Evolutionary conservation across 129 eudicot species (phyloP).

Genomic region (Artemisia tridentata): DNA sequence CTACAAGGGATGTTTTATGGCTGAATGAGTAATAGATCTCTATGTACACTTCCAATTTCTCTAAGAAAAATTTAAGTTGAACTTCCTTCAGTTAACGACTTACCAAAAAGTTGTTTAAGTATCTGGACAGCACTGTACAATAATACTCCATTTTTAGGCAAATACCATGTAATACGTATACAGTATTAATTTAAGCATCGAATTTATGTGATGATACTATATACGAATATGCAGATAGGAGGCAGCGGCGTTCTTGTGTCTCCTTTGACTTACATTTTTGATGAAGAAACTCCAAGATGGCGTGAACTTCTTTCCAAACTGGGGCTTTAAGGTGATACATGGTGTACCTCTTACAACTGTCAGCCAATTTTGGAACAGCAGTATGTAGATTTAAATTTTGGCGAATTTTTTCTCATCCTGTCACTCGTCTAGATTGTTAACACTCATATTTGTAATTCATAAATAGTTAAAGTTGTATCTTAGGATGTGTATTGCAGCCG

Average conservation of each 20-base stretch:
- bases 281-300: constrained; percentile 97
- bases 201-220: constrained; percentile 10
- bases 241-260: constrained; percentile 93
- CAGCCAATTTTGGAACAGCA: constrained; percentile 18
- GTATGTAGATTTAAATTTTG: constrained; percentile 19
- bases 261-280: constrained; percentile 88
- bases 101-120: background rate
- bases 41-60: background rate
- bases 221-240: constrained; percentile 60
- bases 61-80: background rate
- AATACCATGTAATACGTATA: background rate
- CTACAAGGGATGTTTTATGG: background rate
- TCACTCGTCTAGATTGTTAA: background rate
- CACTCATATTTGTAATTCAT: constrained; percentile 2
- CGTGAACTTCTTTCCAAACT: constrained; percentile 61
- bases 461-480: background rate
- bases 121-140: background rate
- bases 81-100: too few relatives aligned
- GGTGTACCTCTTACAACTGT: constrained; percentile 11
- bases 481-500: constrained; percentile 8
- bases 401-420: background rate
- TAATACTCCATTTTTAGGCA: background rate
- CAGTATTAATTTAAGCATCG: background rate
- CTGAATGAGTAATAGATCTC: background rate
- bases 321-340: constrained; percentile 48